Evolutionary conservation across 1,284 basidiomycete genomes (phyloP).

Genomic region (Trametes polyzona): DNA sequence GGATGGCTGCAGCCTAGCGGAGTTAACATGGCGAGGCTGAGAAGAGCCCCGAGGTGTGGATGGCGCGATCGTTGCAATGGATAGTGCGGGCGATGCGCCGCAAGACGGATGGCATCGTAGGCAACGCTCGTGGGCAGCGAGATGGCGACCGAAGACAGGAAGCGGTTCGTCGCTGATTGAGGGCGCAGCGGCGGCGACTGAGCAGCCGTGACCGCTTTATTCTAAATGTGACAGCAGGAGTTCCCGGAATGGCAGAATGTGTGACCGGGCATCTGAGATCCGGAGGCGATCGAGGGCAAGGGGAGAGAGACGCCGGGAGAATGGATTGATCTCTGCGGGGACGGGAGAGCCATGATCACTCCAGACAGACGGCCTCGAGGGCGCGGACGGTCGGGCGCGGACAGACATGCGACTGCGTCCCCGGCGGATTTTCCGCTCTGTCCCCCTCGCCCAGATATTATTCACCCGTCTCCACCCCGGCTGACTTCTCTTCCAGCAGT

Average conservation of each 20-base stretch:
- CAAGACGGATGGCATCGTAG: background rate
- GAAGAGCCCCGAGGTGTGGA: background rate
- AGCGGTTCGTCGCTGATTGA: background rate
- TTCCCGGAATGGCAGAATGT: background rate
- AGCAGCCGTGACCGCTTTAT: no score
- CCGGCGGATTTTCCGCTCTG: constrained; percentile 11
- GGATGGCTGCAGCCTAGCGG: background rate
- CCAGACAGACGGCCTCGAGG: constrained; percentile 6
- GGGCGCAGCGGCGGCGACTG: background rate
- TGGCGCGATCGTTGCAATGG: background rate
- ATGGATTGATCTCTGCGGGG: background rate
- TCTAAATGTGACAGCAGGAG: constrained; percentile 1
- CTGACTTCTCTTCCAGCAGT: background rate
- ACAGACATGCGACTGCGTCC: background rate
- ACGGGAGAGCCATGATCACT: background rate
- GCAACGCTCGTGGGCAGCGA: background rate
- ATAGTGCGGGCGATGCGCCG: background rate
- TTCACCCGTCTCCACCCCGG: constrained; percentile 4
- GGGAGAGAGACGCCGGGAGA: background rate
- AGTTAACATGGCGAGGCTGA: constrained; percentile 1
- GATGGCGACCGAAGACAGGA: background rate
- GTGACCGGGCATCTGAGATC: constrained; percentile 9
- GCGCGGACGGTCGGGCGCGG: background rate
- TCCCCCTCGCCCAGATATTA: constrained; percentile 3
- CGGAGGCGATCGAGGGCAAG: background rate